These are phyloP conservation scores for Anaeromyces robustus DNA, from an alignment of 192 early-diverging fungal species.

Conservation along the genomic window DNA sequence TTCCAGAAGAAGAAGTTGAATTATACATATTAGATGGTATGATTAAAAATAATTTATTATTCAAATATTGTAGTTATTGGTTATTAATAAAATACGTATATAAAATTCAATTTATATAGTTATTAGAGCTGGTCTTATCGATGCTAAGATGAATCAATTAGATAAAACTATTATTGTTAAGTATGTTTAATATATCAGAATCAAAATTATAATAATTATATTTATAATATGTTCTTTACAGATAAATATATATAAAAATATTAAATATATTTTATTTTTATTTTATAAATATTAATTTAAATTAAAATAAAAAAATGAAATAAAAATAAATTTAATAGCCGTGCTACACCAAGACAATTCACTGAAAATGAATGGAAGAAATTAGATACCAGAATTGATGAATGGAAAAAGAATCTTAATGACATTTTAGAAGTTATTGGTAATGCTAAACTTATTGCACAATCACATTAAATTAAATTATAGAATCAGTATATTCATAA, in stretches of 20 bases:
- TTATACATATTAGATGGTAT: neutral
- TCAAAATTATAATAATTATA: constrained; percentile 1
- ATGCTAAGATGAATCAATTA: constrained; percentile 90
- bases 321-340: no score
- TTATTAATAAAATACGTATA: no score
- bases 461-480: constrained; percentile 14
- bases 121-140: constrained; percentile 78
- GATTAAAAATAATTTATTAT: no score
- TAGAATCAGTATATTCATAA: no score
- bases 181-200: constrained; percentile 6
- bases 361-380: constrained; percentile 66
- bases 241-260: no score
- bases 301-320: neutral
- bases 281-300: neutral
- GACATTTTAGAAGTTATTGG: constrained; percentile 72
- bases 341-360: constrained; percentile 75
- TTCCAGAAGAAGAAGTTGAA: neutral
- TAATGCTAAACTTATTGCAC: constrained; percentile 64
- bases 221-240: no score
- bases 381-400: constrained; percentile 43
- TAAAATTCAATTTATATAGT: constrained; percentile 5
- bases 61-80: no score
- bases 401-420: constrained; percentile 66
- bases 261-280: no score
- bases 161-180: constrained; percentile 55